A percentile compares a stretch with the other conserved stretches of the same genome.
Evolutionary conservation across 371 early-diverging fungal species (phyloP).

Genomic region (Mortierella sp.): DNA sequence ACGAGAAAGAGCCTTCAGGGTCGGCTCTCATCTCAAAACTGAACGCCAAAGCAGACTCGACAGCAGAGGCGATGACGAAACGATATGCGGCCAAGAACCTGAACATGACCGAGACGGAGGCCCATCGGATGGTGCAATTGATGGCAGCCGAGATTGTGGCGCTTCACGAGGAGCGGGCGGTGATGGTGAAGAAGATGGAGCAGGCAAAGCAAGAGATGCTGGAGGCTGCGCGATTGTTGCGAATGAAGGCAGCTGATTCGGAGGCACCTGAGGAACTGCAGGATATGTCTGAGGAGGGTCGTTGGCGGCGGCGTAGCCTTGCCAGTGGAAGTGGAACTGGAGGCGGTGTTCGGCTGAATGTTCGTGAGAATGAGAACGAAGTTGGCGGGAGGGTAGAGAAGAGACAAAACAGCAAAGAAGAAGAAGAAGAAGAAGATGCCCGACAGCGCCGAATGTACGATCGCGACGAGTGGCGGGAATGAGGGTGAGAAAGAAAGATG

Average conservation of each 20-base stretch:
- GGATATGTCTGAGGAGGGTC: slow-evolving; percentile 11
- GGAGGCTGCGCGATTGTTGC: slow-evolving; percentile 40
- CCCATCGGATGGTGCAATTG: slow-evolving; percentile 49
- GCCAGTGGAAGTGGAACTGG: background rate
- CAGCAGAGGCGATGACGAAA: slow-evolving; percentile 51
- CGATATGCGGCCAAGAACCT: slow-evolving; percentile 48
- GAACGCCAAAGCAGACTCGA: slow-evolving; percentile 27
- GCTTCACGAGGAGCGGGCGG: slow-evolving; percentile 34
- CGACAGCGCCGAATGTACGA: slow-evolving; percentile 19
- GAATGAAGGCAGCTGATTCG: slow-evolving; percentile 26
- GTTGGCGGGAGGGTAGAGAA: background rate
- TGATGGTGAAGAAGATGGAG: slow-evolving; percentile 33
- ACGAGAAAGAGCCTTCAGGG: background rate
- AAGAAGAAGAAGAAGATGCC: background rate
- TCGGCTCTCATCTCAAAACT: slow-evolving; percentile 13
- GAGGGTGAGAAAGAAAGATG: background rate
- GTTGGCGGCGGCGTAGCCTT: background rate
- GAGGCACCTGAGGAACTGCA: slow-evolving; percentile 1
- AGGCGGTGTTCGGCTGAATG: background rate
- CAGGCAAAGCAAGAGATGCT: slow-evolving; percentile 42
- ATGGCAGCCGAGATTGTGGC: slow-evolving; percentile 50
- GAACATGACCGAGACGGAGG: slow-evolving; percentile 54
- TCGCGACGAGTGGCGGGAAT: slow-evolving; percentile 26
- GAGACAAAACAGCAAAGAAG: background rate
- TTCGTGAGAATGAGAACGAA: slow-evolving; percentile 9